phyloP scores from a whole-genome alignment of 1,284 basidiomycete genomes.

The Tausonia pullulans region DNA sequence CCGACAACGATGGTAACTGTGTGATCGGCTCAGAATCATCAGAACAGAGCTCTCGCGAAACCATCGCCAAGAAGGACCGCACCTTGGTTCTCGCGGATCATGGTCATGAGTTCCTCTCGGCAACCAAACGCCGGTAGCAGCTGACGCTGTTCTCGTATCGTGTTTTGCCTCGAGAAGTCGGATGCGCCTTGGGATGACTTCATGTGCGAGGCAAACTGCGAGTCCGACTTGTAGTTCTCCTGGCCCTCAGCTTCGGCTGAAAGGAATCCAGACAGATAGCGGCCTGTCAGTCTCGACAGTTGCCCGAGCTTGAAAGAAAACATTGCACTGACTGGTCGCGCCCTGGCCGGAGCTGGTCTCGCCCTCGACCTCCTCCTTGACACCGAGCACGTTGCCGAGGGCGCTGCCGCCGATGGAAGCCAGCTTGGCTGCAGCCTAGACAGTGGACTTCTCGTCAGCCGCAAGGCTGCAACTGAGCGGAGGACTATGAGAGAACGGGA shows the following conservation, averaged over 20 bases:
- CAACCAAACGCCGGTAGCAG: slow-evolving; percentile 97
- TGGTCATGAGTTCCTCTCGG: slow-evolving; percentile 80
- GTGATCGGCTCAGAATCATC: no score
- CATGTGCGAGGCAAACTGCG: slow-evolving; percentile 88
- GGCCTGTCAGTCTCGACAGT: no score
- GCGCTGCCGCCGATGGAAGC: slow-evolving; percentile 84
- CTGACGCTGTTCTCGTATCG: slow-evolving; percentile 88
- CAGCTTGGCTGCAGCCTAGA: slow-evolving; percentile 75
- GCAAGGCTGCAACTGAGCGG: not conserved
- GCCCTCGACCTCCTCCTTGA: slow-evolving; percentile 84
- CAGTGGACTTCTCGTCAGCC: not conserved
- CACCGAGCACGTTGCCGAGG: slow-evolving; percentile 93
- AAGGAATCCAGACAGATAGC: slow-evolving; percentile 25
- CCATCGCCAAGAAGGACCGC: slow-evolving; percentile 17
- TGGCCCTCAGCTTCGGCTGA: slow-evolving; percentile 54
- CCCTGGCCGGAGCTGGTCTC: slow-evolving; percentile 17
- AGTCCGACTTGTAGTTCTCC: slow-evolving; percentile 80
- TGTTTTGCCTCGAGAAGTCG: slow-evolving; percentile 67
- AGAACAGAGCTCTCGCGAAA: not conserved
- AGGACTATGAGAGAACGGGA: not conserved
- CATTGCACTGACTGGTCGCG: no score
- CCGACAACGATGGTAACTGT: slow-evolving; percentile 84
- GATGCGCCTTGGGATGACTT: slow-evolving; percentile 67
- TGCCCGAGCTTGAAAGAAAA: no score
- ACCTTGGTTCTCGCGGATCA: slow-evolving; percentile 94